phyloP scores from a whole-genome alignment of 495 filamentous ascomycete species.

The Penicillium macrosclerotiorum region DNA sequence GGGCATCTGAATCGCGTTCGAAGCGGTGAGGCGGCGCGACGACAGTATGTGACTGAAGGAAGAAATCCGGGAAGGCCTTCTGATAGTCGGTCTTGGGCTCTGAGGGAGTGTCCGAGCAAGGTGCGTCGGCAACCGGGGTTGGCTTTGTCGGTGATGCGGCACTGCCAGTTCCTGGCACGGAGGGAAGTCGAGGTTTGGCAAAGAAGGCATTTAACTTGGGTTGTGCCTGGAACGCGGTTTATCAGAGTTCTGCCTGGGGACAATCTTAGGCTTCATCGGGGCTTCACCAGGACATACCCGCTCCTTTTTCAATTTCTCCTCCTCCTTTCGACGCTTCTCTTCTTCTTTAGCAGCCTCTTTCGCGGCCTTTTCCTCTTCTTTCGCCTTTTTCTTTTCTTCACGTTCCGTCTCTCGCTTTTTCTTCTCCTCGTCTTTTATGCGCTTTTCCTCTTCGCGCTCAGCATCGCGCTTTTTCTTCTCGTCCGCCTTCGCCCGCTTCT shows the following conservation, averaged over 20 bases:
- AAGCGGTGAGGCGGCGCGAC: conserved; percentile 56
- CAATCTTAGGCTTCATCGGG: background rate
- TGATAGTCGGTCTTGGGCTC: conserved; percentile 60
- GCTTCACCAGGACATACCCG: conserved; percentile 40
- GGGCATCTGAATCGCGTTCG: conserved; percentile 55
- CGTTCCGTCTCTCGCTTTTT: conserved; percentile 36
- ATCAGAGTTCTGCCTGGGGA: conserved; percentile 3
- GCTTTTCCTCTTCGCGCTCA: conserved; percentile 49
- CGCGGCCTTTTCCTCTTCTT: conserved; percentile 60
- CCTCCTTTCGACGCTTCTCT: conserved; percentile 57
- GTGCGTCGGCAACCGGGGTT: conserved; percentile 2
- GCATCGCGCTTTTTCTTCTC: conserved; percentile 45
- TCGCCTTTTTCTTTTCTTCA: conserved; percentile 56
- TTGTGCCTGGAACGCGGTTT: conserved; percentile 48
- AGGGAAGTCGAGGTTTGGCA: conserved; percentile 40
- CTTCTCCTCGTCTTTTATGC: conserved; percentile 27
- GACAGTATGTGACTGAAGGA: conserved; percentile 62
- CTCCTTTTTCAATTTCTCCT: conserved; percentile 66
- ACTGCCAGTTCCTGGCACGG: conserved; percentile 9
- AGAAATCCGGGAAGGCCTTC: conserved; percentile 74
- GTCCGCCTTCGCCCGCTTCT: conserved; percentile 42
- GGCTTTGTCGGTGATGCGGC: conserved; percentile 26
- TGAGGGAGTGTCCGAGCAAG: conserved; percentile 7
- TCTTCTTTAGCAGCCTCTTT: conserved; percentile 54
- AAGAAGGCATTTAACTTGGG: conserved; percentile 62